Evolutionary conservation across 257 asterid genomes (phyloP), one percentile per base, ranked within the genome.

Genomic region (Solanum etuberosum): DNA sequence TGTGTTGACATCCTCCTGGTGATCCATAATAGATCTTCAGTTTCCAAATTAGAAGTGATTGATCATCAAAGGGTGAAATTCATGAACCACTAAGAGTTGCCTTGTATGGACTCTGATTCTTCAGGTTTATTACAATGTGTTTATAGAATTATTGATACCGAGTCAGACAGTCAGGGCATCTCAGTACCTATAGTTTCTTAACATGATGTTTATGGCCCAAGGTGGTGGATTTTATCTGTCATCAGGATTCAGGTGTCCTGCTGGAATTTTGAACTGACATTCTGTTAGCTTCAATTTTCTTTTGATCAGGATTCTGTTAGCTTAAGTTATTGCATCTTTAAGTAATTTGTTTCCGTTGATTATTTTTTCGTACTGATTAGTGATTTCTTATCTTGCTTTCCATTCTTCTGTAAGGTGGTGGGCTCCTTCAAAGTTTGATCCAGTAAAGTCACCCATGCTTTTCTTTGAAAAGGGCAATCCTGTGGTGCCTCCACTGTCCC

Each of bases 371-470:
- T 81, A 23, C 76, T 81, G 71, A 86, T 86, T 86, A 31, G 68
- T 51, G 31, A 81, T 18, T 48, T 8, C 29, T 46, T 18, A 18
- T 81, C 85, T 29, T 31, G 43, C 1, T 83, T 77, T 73, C 86
- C 83, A 70, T 78, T 87, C 65, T 89, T 87, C 27, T 40, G 71
- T 73, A 90, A 97, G 98, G 99, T 97, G 99, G 99, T 95, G 98
- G 98, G 99, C 99, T 86, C 99, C 99, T 48, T 91, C 98, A 31
- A 97, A 97, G 94, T 97, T 97, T 91, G 98, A 97, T 90, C 99
- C 98, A n/a, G 93, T 94, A 77, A 95, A 92, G 88, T 94, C 99
- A 72, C 99, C 99, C 65, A 93, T 96, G 98, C 92, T 96, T 82
- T 97, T 97, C 94, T 97, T 95, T 87, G 93, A 97, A 94, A 93